Evolutionary conservation across 176 grass and related monocot species (phyloP), one percentile per base, ranked within the genome.

Genomic region (Oropetium thomaeum): DNA sequence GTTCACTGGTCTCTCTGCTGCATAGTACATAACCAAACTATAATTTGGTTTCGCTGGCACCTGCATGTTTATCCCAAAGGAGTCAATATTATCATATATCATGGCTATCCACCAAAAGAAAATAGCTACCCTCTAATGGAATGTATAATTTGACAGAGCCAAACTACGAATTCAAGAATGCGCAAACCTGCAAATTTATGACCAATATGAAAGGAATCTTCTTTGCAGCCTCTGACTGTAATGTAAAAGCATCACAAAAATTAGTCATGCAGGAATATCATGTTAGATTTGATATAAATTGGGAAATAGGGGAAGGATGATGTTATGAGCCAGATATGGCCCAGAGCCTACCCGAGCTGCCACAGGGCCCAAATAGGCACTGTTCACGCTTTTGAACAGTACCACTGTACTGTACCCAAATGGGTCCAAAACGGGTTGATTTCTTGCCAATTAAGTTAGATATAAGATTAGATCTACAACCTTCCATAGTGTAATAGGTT

Each of bases 31-130:
- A 57, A 89, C 91, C 75, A 97, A 89, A 67, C 90, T 93, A 77
- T 97, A 93, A 71, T 92, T 97, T 85, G 95, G 95, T 83, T 89
- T 93, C 0, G 95, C 86, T 43, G 95, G 95, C 81, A 97, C 92
- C 95, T 97, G 64, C 82, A 82, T 43, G 61, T 87, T 80, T 52
- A 82, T 67, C 42, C 61, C 79, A 79, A 59, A 61, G 25, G 11
- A 78, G 64, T 72, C 31, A 83, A 71, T 33, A 19, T 37, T 49
- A 65, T n/a, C 27, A 32, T 38, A 55, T 41, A 88, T 47, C 40
- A 44, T 11, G 26, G 1, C 43, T 40, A 68, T 74, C 41, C 69
- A 60, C 42, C 69, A 13, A 63, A 58, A 63, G 62, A 37, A 38
- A 53, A 45, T 15, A 62, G 20, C 20, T 15, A 41, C 26, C 5